phyloP scores from a whole-genome alignment of 192 early-diverging fungal genomes.

The Coemansia sp. region DNA sequence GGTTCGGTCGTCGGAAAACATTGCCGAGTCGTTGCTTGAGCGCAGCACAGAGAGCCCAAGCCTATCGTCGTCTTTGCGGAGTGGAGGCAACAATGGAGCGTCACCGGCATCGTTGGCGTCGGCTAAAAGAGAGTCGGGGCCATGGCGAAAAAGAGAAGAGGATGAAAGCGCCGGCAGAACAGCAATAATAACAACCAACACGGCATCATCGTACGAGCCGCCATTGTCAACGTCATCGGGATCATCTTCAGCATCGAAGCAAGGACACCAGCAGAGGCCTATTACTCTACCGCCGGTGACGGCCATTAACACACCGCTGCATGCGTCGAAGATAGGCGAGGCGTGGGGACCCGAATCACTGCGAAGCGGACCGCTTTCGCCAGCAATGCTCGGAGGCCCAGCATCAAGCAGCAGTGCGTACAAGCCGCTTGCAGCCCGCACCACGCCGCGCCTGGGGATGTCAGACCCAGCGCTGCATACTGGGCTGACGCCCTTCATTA shows the following conservation, averaged over 20 bases:
- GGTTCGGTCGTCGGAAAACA: slow-evolving; percentile 21
- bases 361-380: slow-evolving; percentile 72
- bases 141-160: not conserved
- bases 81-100: not conserved
- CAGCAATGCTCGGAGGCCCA: slow-evolving; percentile 75
- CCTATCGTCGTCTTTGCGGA: not conserved
- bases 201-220: not conserved
- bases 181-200: not conserved
- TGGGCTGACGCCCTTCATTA: slow-evolving; percentile 44
- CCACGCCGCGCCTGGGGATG: slow-evolving; percentile 24
- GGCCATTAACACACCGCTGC: slow-evolving; percentile 60
- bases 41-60: not conserved
- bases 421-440: slow-evolving; percentile 6
- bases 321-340: slow-evolving; percentile 32
- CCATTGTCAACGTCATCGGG: not conserved
- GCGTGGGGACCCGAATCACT: slow-evolving; percentile 64
- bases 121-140: not conserved
- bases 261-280: slow-evolving; percentile 7
- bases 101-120: not conserved
- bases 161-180: not conserved
- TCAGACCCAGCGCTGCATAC: slow-evolving; percentile 42
- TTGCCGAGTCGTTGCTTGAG: slow-evolving; percentile 10
- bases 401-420: slow-evolving; percentile 21
- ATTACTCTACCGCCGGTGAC: slow-evolving; percentile 73
- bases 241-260: not conserved